Base-by-base conservation (phyloP, 2,329 filamentous ascomycete species). In the Ophiostoma australiae region DNA sequence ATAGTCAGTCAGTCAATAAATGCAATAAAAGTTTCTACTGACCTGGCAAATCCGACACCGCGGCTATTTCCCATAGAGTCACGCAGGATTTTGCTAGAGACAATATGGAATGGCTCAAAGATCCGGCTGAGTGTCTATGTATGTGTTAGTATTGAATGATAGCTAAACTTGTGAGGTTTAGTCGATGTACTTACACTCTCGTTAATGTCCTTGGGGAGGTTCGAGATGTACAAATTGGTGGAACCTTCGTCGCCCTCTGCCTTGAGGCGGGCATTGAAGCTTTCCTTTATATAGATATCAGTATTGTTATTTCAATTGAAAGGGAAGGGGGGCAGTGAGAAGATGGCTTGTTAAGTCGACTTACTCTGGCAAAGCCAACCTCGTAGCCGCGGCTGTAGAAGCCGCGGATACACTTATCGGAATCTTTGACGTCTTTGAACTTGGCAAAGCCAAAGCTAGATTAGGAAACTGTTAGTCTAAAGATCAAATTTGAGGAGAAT, bases 221-320 rank as follows among this genome's bases (percentile, higher is more conserved):
- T 99, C 37, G 96, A 99, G 74, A 98, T 94, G 81, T 99, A 99
- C 74, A 99, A 87, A 79, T 99, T 99, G 74, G 95, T 98, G 67
- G 96, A 98, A 61, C 81, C 78, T 69, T 91, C 91, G 77, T 99
- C 94, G 71, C 94, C 91, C 77, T 98, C 92, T 66, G 95, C 94
- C 85, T 99, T 98, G 76, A 99, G 91, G 76, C 96, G 93, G 75
- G 94, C 94, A 81, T 99, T 99, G 83, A 98, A 97, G 27, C 94
- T 98, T 84, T 98, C 95, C 91, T 96, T 39, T 72, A 73, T 69
- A 76, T 27, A 20, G 8, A 13, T 58, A 3, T 58, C 3, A 58
- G 74, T 80, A 70, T 52, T 66, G 6, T 1, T 20, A 35, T 37
- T 27, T 61, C 4, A 65, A 17, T 31, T 10, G 17, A 7, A 35